Conservation (phyloP, 2,329 filamentous ascomycete species). For the Bertia moriformis region DNA sequence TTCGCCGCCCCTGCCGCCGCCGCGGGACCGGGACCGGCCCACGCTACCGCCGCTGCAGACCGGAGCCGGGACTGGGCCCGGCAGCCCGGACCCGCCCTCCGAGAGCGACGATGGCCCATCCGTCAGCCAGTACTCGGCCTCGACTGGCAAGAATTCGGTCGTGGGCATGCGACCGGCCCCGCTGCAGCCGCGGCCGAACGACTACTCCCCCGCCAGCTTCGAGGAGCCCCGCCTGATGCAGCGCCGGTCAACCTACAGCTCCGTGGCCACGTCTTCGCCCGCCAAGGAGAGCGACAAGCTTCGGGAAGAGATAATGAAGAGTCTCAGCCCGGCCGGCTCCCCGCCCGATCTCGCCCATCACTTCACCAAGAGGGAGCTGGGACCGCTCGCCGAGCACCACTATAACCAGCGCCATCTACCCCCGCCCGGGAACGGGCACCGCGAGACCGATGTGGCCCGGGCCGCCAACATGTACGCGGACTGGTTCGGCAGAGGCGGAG, state of each 20-base stretch:
- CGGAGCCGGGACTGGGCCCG: conserved; percentile 7
- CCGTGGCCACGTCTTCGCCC: conserved; percentile 29
- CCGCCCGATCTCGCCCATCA: conserved; percentile 6
- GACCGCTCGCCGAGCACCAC: background rate
- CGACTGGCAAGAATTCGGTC: conserved; percentile 14
- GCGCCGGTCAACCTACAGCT: conserved; percentile 29
- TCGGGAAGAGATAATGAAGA: conserved; percentile 61
- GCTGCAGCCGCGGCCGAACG: conserved; percentile 23
- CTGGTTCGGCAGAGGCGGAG: no score
- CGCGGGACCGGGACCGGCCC: background rate
- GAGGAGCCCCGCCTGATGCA: conserved; percentile 18
- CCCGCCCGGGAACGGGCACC: no score
- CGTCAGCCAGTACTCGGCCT: conserved; percentile 6
- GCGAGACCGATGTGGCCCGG: no score
- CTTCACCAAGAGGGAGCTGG: conserved; percentile 2
- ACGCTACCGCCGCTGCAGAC: background rate
- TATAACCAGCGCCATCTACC: no score
- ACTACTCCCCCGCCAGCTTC: conserved; percentile 17
- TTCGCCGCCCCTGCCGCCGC: no score
- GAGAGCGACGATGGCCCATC: conserved; percentile 2
- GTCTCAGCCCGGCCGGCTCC: conserved; percentile 34
- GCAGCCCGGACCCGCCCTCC: background rate
- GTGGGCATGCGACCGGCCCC: conserved; percentile 28
- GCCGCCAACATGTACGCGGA: no score
- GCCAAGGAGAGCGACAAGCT: conserved; percentile 58